Conservation (phyloP, 2,329 filamentous ascomycete species). For the Hymenoscyphus infarciens region DNA sequence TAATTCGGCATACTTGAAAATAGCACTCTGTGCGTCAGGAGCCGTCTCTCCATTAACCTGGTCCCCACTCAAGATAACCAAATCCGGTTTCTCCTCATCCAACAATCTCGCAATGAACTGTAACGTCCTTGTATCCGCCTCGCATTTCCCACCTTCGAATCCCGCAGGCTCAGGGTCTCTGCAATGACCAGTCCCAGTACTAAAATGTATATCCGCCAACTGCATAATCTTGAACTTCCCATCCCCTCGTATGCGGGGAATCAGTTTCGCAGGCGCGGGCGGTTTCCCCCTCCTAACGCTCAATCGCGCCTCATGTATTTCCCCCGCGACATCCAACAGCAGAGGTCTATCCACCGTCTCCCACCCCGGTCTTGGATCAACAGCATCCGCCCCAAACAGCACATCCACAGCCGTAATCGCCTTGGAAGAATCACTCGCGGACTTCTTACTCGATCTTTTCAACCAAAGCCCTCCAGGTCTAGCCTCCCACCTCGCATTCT, state of each 20-base stretch:
- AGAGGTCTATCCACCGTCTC: conserved; percentile 70
- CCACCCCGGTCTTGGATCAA: conserved; percentile 87
- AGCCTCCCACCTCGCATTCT: conserved; percentile 61
- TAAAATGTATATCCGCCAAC: conserved; percentile 88
- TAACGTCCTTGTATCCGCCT: conserved; percentile 86
- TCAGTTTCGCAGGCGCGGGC: conserved; percentile 61
- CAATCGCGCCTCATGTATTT: conserved; percentile 67
- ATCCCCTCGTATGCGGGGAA: conserved; percentile 76
- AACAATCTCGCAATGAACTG: conserved; percentile 82
- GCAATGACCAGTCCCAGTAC: conserved; percentile 81
- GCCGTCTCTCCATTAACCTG: conserved; percentile 94
- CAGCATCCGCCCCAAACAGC: conserved; percentile 70
- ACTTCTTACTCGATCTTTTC: conserved; percentile 45
- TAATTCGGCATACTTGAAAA: conserved; percentile 87
- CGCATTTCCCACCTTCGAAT: conserved; percentile 72
- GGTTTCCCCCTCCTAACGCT: conserved; percentile 72
- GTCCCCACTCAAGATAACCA: conserved; percentile 89
- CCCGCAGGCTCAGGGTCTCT: conserved; percentile 78
- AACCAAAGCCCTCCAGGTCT: conserved; percentile 67
- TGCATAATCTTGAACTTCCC: conserved; percentile 98
- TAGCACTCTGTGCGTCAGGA: conserved; percentile 83
- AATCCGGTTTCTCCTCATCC: conserved; percentile 88
- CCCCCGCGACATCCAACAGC: conserved; percentile 60
- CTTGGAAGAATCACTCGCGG: conserved; percentile 43
- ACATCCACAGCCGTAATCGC: conserved; percentile 67